Percentiles rank a stretch among this genome's conserved stretches.
Evolutionary conservation across 2,329 filamentous ascomycete genomes (phyloP).

Genomic region (Xylaria polymorpha): DNA sequence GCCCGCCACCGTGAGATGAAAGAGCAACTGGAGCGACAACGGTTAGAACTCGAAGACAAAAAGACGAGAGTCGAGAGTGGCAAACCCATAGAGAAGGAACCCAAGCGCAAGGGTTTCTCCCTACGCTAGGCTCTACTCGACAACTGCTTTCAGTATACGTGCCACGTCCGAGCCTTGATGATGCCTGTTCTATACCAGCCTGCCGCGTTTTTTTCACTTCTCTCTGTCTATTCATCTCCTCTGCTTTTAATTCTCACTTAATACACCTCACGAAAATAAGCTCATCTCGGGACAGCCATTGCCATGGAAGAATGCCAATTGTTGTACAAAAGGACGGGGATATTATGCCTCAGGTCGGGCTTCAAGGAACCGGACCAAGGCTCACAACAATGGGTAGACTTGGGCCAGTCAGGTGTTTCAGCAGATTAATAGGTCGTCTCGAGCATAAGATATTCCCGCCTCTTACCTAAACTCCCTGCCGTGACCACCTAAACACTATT

Average conservation of each 20-base stretch:
- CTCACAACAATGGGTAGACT: conserved; percentile 19
- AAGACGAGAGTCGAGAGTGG: conserved; percentile 95
- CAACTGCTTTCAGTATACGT: conserved; percentile 55
- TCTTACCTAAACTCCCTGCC: conserved; percentile 35
- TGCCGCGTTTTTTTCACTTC: conserved; percentile 60
- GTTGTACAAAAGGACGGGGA: conserved; percentile 18
- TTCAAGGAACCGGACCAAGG: conserved; percentile 35
- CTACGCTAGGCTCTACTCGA: conserved; percentile 75
- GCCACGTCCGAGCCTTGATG: conserved; percentile 68
- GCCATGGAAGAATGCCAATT: conserved; percentile 33
- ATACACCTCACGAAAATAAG: conserved; percentile 54
- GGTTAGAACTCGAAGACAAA: conserved; percentile 97
- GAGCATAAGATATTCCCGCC: conserved; percentile 37
- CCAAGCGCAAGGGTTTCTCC: conserved; percentile 99
- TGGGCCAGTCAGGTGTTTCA: conserved; percentile 41
- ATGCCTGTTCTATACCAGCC: conserved; percentile 70
- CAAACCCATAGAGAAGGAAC: conserved; percentile 95
- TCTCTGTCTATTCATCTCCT: conserved; percentile 55
- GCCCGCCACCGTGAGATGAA: conserved; percentile 99
- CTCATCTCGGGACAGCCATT: conserved; percentile 44
- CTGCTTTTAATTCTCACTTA: conserved; percentile 60
- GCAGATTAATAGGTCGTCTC: conserved; percentile 40
- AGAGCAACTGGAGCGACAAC: conserved; percentile 96
- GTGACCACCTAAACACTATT: conserved; percentile 36
- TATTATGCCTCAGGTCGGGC: conserved; percentile 36